Conservation (phyloP, 352 stramenopile genomes). For the Globisporangium sylvaticum region DNA sequence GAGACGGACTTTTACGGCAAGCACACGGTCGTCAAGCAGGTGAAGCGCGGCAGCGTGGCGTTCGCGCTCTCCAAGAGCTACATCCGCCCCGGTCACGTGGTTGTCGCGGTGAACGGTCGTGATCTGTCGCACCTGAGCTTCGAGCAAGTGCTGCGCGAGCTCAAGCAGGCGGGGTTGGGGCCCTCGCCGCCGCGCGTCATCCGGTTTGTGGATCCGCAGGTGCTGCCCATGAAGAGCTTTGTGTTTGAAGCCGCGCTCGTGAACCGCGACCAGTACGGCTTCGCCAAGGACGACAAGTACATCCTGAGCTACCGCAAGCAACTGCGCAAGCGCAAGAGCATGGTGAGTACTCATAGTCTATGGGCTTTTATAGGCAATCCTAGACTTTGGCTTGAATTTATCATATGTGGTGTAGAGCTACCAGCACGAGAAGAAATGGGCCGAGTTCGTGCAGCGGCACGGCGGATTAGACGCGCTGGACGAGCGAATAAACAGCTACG, state of each 20-base stretch:
- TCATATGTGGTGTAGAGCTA: too few relatives aligned
- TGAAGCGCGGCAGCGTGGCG: conserved; percentile 30
- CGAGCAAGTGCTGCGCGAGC: conserved; percentile 24
- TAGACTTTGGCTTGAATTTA: too few relatives aligned
- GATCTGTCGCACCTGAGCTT: conserved; percentile 37
- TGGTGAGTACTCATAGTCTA: conserved; percentile 15
- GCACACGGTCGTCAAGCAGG: conserved; percentile 39
- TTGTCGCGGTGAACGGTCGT: conserved; percentile 45
- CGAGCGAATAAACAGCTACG: conserved; percentile 15
- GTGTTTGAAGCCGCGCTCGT: conserved; percentile 29
- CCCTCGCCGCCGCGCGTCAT: conserved; percentile 26
- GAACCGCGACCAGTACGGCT: conserved; percentile 57
- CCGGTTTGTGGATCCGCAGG: conserved; percentile 39
- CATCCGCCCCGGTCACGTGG: conserved; percentile 34
- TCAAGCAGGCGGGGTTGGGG: conserved; percentile 17
- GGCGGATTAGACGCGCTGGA: conserved; percentile 36
- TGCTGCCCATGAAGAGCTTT: conserved; percentile 30
- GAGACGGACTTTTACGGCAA: conserved; percentile 59
- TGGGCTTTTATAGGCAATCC: too few relatives aligned
- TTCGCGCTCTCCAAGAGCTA: conserved; percentile 22
- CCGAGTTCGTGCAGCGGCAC: conserved; percentile 34
- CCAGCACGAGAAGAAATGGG: conserved; percentile 36
- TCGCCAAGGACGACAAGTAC: conserved; percentile 57
- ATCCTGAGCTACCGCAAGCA: conserved; percentile 45
- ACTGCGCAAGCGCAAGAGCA: conserved; percentile 31